Evolutionary conservation across 208 protist genomes (phyloP), one percentile per base, ranked within the genome.

Genomic region (Leishmania martiniquensis): DNA sequence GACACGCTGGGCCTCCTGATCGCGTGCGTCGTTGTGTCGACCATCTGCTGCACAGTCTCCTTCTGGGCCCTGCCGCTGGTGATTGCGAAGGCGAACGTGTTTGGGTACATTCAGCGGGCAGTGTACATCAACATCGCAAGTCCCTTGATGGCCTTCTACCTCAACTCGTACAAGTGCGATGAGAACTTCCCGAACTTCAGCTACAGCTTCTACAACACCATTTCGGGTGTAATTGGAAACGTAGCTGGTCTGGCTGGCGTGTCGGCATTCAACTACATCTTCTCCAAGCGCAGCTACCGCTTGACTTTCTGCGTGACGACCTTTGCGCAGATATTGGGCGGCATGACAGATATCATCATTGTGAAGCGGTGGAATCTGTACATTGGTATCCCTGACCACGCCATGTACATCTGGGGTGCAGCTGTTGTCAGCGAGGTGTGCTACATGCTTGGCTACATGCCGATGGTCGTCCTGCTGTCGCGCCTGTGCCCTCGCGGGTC

Each of bases 361-460:
- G 80, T 91, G 54, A 81, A 86, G 87, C 86, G 91, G 1, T 90
- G 88, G 87, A 93, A 93, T 76, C 67, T 82, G 60, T 80, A 76
- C 76, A 82, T 85, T 55, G 80, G 80, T 54, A 86, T 87, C 60
- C 83, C 86, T 10, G 89, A 95, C 73, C 80, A 93, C 39, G 81
- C 82, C 76, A 90, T 92, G 77, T 96, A 91, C 85, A 86, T 96
- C 59, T 83, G 93, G 55, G 91, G 91, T 72, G 87, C 93, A 62
- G 82, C 83, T n/a, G 84, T 96, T 3, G 76, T 97, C 6, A 72
- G 85, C 17, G 42, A 92, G 73, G 65, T 90, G 22, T 77, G 69
- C 42, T 90, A 88, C 72, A 90, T 92, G 84, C 70, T 97, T 1
- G 83, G 82, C 47, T 95, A 82, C 70, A 96, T 97, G 90, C 91